phyloP scores from a whole-genome alignment of 805 yeast species.

The Candida nonsorbophila region DNA sequence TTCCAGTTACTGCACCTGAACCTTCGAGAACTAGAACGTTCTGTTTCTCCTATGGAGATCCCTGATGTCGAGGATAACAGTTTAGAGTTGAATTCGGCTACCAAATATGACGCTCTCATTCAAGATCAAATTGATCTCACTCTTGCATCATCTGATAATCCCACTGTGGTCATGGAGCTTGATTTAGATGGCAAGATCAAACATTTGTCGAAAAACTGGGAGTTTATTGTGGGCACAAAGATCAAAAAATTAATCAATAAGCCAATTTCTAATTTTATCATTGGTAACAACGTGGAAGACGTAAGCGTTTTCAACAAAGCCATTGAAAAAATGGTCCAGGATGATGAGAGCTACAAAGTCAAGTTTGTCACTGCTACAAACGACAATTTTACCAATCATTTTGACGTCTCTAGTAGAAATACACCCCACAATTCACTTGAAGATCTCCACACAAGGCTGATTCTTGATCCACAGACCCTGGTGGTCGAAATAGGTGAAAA shows the following conservation, averaged over 20 bases:
- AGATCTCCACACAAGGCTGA: too few species aligned
- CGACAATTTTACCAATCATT: conserved; percentile 8
- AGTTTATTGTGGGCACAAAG: conserved; percentile 64
- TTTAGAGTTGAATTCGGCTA: too few species aligned
- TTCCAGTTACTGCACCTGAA: conserved; percentile 13
- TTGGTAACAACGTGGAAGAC: conserved; percentile 60
- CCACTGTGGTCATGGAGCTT: conserved; percentile 78
- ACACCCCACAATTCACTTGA: conserved; percentile 18
- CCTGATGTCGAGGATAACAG: conserved; percentile 1
- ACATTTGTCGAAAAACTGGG: conserved; percentile 77
- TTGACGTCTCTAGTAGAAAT: conserved; percentile 11
- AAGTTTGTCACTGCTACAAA: conserved; percentile 58
- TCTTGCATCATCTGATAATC: conserved; percentile 62
- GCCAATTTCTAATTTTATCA: conserved; percentile 58
- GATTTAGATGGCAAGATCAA: conserved; percentile 75
- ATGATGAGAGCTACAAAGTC: conserved; percentile 75
- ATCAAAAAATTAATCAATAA: conserved; percentile 47
- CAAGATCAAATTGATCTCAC: conserved; percentile 50
- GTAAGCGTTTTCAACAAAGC: conserved; percentile 65
- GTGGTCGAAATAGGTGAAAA: too few species aligned
- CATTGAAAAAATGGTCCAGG: conserved; percentile 60
- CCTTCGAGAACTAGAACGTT: conserved; percentile 18
- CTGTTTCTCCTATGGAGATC: conserved; percentile 30
- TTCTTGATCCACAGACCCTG: too few species aligned
- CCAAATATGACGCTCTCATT: conserved; percentile 9